Base-by-base conservation (phyloP, 306 rosid species). In the Clitoria ternatea region DNA sequence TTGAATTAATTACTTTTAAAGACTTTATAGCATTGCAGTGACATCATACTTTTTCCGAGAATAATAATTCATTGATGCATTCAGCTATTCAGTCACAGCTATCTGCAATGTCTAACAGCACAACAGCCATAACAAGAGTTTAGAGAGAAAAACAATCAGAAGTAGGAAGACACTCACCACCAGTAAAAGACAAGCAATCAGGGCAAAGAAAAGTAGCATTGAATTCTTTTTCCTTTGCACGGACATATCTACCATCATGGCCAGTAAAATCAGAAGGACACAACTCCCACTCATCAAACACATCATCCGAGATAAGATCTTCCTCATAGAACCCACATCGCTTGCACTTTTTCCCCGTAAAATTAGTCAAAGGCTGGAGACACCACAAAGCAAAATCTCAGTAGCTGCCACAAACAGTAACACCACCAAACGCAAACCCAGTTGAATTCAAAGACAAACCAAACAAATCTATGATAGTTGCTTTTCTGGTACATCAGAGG, bases 291-390 rank as follows among this genome's bases (percentile, higher is more conserved):
- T 94, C 99, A 0, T 91, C 96, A 76, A 81, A 94, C 62, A 23
- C 65, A 45, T 94, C 95, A 61, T 91, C 96, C 7, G 85, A 33
- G n/a, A n/a, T n/a, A 44, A 78, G 71, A 30, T 94, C 99, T 75
- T 82, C 18, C 85, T 94, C 99, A 52, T 89, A 94, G 71, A 94
- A 64, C 61, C 99, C 99, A 76, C 99, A 94, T 33, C 97, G 84
- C 82, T 89, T 94, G 82, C 99, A 94, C 73, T 91, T 94, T 70
- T 56, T 75, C 66, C 74, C 80, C 4, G 66, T 1, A 69, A 94
- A 78, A 44, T 84, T 72, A 15, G 96, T 90, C 72, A 94, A 67
- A 22, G 99, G 99, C 97, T 94, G 97, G 59, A 86, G n/a, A n/a
- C n/a, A 78, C 66, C 82, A 78, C 15, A 70, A 67, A 74, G 66